Evolutionary conservation across 225 moss, liverwort and hornwort genomes (phyloP), one percentile per base, ranked within the genome.

Genomic region (Polytrichum formosum): DNA sequence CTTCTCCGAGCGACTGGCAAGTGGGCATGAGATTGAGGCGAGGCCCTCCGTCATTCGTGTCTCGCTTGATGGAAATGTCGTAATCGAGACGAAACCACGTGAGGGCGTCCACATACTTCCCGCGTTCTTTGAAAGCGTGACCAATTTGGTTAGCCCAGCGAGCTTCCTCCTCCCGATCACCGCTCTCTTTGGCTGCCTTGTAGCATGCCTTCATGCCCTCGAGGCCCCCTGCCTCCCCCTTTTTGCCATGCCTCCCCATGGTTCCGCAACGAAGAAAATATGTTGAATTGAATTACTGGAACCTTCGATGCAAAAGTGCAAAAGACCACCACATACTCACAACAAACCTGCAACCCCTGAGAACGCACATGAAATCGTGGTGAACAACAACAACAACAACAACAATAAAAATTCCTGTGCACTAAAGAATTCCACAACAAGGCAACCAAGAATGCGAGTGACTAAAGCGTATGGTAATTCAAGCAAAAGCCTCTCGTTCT

Each of bases 61-160:
- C 62, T 6, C 81, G 76, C 63, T 86, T 84, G 54, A 63, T 67
- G 13, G 97, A 98, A 28, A 90, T 91, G 35, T 90, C 86, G 64
- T 90, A 94, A 73, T 98, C 97, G 26, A 78, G 79, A 65, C 87
- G 82, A 68, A 94, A 92, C 94, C 94, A 98, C 22, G 91, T 75
- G 53, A 98, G 78, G 18, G 97, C 94, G 10, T 69, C 84, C 63
- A 92, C 92, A 64, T 98, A 98, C 54, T 86, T 94, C 7, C 92
- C 97, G n/a, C 84, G 80, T 53, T 94, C 91, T 78, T 98, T 94
- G 65, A 63, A 91, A 22, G 88, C 83, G 72, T 98, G 89, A 22
- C 97, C 97, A 61, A 98, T 90, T 76, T 94, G 89, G 66, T 98
- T 98, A 1, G 97, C 97, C 97, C 97, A 98, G 71, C 88, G 88